A percentile compares a stretch with the other conserved stretches of the same genome.
Conservation (phyloP, 2,329 filamentous ascomycete species). For the Colletotrichum lupini region DNA sequence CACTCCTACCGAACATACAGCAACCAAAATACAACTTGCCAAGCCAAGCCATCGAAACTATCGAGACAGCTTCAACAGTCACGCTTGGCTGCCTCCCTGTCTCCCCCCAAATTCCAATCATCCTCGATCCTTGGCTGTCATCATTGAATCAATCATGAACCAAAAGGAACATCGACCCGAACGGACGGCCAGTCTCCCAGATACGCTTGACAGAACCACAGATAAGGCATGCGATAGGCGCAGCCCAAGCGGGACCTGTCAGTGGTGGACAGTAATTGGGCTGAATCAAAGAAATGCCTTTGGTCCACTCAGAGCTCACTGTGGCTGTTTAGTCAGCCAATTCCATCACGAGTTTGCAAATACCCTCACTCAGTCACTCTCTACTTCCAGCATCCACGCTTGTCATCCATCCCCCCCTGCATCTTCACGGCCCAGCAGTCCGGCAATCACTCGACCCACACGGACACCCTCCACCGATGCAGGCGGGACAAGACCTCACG, state of each 20-base stretch:
- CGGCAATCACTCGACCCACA: slow-evolving; percentile 28
- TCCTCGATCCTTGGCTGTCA: background rate
- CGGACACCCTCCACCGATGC: slow-evolving; percentile 21
- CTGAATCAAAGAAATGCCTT: slow-evolving; percentile 37
- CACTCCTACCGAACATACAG: slow-evolving; percentile 7
- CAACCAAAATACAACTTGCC: slow-evolving; percentile 14
- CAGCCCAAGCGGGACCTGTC: slow-evolving; percentile 11
- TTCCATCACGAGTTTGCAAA: slow-evolving; percentile 2
- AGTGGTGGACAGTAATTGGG: slow-evolving; percentile 36
- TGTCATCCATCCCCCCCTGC: background rate
- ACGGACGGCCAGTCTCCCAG: background rate
- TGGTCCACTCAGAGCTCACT: slow-evolving; percentile 33
- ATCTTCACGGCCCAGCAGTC: slow-evolving; percentile 32
- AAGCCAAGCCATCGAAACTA: slow-evolving; percentile 29
- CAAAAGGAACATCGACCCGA: background rate
- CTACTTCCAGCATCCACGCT: background rate
- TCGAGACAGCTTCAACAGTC: slow-evolving; percentile 4
- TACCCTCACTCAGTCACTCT: background rate
- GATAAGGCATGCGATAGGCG: slow-evolving; percentile 26
- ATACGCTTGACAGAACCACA: slow-evolving; percentile 4
- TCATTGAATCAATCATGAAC: slow-evolving; percentile 2
- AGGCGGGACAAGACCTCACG: slow-evolving; percentile 31
- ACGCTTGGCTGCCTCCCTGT: background rate
- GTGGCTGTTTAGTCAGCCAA: slow-evolving; percentile 28
- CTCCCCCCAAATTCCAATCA: background rate